phyloP scores from a whole-genome alignment of 371 early-diverging fungal genomes.

The Synchytrium microbalum region DNA sequence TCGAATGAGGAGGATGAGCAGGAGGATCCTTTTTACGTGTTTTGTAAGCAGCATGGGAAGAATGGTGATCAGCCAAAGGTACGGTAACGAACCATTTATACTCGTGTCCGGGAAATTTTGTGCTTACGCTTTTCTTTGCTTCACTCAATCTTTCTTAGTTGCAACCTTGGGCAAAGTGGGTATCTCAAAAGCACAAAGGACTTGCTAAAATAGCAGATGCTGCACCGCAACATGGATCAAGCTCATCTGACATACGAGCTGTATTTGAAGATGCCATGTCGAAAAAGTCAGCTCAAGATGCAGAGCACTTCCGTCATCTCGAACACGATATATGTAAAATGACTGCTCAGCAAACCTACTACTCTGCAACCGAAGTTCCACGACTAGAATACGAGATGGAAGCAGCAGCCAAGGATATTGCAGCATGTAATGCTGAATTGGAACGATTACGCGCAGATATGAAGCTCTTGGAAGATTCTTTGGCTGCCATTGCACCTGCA shows the following conservation, averaged over 20 bases:
- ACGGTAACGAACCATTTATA: background rate
- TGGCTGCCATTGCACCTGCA: too few relatives aligned
- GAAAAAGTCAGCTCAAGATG: background rate
- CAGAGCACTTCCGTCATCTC: background rate
- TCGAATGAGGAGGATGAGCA: background rate
- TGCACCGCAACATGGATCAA: background rate
- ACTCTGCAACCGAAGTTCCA: background rate
- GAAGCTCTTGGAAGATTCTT: background rate
- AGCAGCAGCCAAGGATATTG: background rate
- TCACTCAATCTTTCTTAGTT: conserved; percentile 1
- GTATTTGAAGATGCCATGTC: background rate
- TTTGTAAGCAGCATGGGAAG: conserved; percentile 23
- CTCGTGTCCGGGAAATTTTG: background rate
- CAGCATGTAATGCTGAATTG: background rate
- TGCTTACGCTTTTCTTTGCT: background rate
- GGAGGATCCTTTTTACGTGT: conserved; percentile 22
- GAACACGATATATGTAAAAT: background rate
- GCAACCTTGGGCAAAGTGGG: conserved; percentile 24
- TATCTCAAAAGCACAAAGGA: conserved; percentile 5
- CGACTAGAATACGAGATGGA: too few relatives aligned
- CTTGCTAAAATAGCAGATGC: background rate
- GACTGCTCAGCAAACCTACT: background rate
- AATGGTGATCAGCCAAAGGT: conserved; percentile 7
- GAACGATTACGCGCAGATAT: background rate
- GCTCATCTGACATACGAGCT: background rate